phyloP scores from a whole-genome alignment of 352 stramenopile genomes.

The Globisporangium echinulatum region DNA sequence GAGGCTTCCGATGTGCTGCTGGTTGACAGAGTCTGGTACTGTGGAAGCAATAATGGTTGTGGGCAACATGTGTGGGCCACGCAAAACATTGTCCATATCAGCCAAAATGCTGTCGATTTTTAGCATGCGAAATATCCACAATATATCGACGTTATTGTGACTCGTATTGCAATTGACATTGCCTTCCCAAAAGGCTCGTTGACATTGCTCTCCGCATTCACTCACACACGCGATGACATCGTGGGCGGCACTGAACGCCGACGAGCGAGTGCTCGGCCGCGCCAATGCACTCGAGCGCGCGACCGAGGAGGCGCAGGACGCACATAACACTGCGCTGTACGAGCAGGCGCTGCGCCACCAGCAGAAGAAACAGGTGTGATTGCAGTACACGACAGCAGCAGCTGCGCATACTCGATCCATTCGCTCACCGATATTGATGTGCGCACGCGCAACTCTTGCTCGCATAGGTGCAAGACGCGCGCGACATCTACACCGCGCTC shows the following conservation, averaged over 20 bases:
- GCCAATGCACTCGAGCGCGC: slow-evolving; percentile 18
- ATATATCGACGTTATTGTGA: too few relatives aligned
- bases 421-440: background rate
- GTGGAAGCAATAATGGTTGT: background rate
- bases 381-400: background rate
- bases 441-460: background rate
- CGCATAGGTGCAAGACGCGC: slow-evolving; percentile 21
- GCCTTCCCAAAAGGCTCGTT: too few relatives aligned
- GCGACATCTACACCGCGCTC: slow-evolving; percentile 31
- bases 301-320: slow-evolving; percentile 65
- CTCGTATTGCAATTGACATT: too few relatives aligned
- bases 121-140: too few relatives aligned
- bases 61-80: background rate
- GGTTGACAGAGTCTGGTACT: background rate
- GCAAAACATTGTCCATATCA: too few relatives aligned
- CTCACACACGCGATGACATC: slow-evolving; percentile 27
- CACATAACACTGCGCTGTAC: slow-evolving; percentile 50
- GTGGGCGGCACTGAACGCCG: slow-evolving; percentile 62
- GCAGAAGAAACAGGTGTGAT: slow-evolving; percentile 38
- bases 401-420: background rate
- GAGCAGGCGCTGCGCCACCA: slow-evolving; percentile 60
- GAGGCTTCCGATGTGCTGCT: too few relatives aligned
- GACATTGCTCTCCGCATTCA: too few relatives aligned
- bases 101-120: background rate
- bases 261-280: slow-evolving; percentile 17